A percentile compares a stretch with the other conserved stretches of the same genome.
These are phyloP conservation scores for Candida nanaspora DNA, from an alignment of 805 yeast genomes.

Conservation along the genomic window DNA sequence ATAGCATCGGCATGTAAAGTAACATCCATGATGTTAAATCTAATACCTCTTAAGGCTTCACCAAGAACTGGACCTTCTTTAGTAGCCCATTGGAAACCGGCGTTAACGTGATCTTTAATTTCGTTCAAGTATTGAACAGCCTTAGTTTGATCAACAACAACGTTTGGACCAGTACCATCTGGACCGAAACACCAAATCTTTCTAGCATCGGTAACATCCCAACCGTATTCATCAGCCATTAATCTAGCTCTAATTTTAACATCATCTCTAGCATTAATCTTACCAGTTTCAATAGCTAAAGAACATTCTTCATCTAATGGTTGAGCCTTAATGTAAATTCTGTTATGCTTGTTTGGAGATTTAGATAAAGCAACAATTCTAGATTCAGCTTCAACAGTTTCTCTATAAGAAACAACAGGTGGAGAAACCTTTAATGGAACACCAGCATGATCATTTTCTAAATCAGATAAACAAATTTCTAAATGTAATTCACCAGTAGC, in stretches of 20 bases:
- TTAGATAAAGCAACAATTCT: constrained; percentile 94
- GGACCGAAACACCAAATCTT: constrained; percentile 99
- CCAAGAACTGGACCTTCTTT: constrained; percentile 99
- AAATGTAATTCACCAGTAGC: constrained; percentile 99
- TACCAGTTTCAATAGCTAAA: constrained; percentile 88
- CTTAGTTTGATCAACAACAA: constrained; percentile 99
- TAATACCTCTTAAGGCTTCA: constrained; percentile 92
- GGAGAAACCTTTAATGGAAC: constrained; percentile 96
- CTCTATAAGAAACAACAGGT: constrained; percentile 98
- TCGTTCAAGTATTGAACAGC: constrained; percentile 98
- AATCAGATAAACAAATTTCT: constrained; percentile 94
- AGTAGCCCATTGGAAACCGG: constrained; percentile 99
- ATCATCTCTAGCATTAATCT: constrained; percentile 92
- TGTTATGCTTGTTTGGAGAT: constrained; percentile 99
- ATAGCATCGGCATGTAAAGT: constrained; percentile 99
- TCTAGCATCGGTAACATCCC: constrained; percentile 99
- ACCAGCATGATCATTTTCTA: constrained; percentile 99
- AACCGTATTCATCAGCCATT: constrained; percentile 97
- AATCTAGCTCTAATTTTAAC: constrained; percentile 98
- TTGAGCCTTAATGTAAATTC: constrained; percentile 96
- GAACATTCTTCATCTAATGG: constrained; percentile 93
- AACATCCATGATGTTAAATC: constrained; percentile 98
- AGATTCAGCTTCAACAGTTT: constrained; percentile 91
- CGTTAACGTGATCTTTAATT: constrained; percentile 98
- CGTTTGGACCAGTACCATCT: constrained; percentile 97